Percentiles rank a stretch among this genome's conserved stretches.
These are phyloP conservation scores for Ensete glaucum DNA, from an alignment of 176 grass and related monocot species.

Conservation along the genomic window DNA sequence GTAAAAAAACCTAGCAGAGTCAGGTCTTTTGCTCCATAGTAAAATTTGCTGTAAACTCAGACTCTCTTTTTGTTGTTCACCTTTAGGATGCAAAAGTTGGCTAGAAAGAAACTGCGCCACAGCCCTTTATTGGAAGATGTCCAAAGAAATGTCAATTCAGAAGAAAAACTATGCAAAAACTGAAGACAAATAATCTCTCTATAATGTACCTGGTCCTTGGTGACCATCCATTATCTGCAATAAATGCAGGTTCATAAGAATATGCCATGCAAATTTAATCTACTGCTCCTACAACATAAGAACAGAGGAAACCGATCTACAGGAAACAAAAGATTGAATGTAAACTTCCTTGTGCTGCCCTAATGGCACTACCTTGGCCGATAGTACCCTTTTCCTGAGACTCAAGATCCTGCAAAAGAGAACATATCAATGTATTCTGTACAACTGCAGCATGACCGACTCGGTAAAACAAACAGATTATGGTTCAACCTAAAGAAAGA, in stretches of 20 bases:
- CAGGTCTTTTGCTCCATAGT: constrained; percentile 47
- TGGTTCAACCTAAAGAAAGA: neutral
- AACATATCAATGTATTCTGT: constrained; percentile 17
- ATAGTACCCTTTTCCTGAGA: constrained; percentile 23
- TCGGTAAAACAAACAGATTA: neutral
- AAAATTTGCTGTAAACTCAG: constrained; percentile 45
- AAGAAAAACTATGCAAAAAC: constrained; percentile 13
- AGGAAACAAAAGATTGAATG: neutral
- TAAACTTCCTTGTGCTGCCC: neutral
- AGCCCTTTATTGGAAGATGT: constrained; percentile 32
- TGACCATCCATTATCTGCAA: constrained; percentile 50
- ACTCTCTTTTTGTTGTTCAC: constrained; percentile 18
- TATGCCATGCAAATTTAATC: neutral
- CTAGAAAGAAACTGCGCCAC: constrained; percentile 42
- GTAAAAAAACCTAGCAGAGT: constrained; percentile 74
- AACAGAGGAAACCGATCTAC: neutral
- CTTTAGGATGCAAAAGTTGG: constrained; percentile 31
- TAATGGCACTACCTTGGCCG: constrained; percentile 36
- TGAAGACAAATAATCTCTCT: constrained; percentile 9
- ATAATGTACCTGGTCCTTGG: constrained; percentile 44
- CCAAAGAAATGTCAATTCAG: constrained; percentile 4
- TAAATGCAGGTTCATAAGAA: constrained; percentile 23
- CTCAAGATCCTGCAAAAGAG: constrained; percentile 36
- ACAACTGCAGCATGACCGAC: neutral
- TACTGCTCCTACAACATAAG: neutral